A percentile compares a stretch with the other conserved stretches of the same genome.
phyloP scores from a whole-genome alignment of 2,329 filamentous ascomycete species.

The Curvularia sp. region DNA sequence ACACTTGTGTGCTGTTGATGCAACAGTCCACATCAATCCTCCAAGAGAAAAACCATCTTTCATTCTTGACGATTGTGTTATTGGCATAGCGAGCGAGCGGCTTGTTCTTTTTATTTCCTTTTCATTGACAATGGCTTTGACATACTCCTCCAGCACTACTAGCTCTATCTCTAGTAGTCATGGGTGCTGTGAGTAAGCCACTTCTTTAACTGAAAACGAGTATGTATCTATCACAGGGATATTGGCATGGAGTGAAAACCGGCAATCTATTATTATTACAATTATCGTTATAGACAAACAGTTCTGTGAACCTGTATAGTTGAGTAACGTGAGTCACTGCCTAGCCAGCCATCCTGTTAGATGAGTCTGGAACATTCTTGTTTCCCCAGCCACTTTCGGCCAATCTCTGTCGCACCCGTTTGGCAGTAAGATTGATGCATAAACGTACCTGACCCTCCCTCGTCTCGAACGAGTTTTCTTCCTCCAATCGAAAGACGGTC shows the following conservation, averaged over 20 bases:
- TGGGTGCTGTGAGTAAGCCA: constrained; percentile 18
- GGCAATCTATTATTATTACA: constrained; percentile 16
- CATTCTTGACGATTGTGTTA: constrained; percentile 48
- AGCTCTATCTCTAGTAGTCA: constrained; percentile 1
- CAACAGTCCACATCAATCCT: constrained; percentile 3
- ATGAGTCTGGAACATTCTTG: background rate
- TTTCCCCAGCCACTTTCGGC: background rate
- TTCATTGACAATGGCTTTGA: constrained; percentile 9
- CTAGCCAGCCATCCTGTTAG: background rate
- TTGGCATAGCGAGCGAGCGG: constrained; percentile 47
- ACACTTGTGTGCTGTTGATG: constrained; percentile 17
- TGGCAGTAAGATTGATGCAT: background rate
- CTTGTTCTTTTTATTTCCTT: constrained; percentile 18
- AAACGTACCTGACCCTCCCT: background rate
- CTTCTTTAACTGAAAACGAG: constrained; percentile 20
- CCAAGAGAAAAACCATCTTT: constrained; percentile 18
- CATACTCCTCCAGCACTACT: constrained; percentile 17
- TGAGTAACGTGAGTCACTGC: background rate
- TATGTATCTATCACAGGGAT: constrained; percentile 19
- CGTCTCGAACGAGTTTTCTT: constrained; percentile 1
- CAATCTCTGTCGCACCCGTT: background rate
- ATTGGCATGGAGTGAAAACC: constrained; percentile 11
- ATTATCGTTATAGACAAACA: constrained; percentile 1
- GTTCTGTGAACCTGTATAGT: background rate
- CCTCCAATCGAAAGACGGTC: background rate